Percentiles rank a stretch among this genome's conserved stretches.
Conservation (phyloP, 345 rosid genomes). For the Euphorbia pulcherrima region DNA sequence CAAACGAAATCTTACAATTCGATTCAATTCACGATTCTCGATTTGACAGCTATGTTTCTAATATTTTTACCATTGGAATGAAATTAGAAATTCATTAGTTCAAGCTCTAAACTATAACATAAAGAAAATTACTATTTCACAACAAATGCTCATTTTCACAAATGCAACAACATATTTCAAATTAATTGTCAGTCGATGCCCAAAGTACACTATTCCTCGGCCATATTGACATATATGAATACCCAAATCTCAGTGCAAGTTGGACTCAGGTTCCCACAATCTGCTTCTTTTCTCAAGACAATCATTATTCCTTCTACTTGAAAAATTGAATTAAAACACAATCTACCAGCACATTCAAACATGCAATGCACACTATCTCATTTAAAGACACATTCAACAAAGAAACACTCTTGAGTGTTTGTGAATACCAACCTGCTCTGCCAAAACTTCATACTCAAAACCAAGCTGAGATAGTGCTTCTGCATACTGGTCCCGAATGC, state of each 20-base stretch:
- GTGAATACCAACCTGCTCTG: slow-evolving; percentile 38
- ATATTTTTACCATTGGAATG: not conserved
- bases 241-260: not conserved
- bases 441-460: slow-evolving; percentile 49
- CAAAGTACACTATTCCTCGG: not conserved
- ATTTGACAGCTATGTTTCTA: not conserved
- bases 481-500: slow-evolving; percentile 38
- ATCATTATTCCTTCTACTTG: not conserved
- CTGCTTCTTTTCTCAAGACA: not conserved
- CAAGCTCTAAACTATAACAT: not conserved
- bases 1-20: too few species aligned
- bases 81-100: not conserved
- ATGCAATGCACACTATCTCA: not conserved
- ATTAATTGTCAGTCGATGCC: not conserved
- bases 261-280: not conserved
- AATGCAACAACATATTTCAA: not conserved
- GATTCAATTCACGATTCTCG: too few species aligned
- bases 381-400: not conserved
- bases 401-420: not conserved
- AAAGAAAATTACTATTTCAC: not conserved
- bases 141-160: not conserved
- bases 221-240: not conserved
- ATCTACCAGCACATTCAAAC: not conserved
- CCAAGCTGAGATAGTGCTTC: slow-evolving; percentile 49
- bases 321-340: not conserved